Evolutionary conservation across 441 rosid species (phyloP).

Genomic region (Populus trichocarpa): DNA sequence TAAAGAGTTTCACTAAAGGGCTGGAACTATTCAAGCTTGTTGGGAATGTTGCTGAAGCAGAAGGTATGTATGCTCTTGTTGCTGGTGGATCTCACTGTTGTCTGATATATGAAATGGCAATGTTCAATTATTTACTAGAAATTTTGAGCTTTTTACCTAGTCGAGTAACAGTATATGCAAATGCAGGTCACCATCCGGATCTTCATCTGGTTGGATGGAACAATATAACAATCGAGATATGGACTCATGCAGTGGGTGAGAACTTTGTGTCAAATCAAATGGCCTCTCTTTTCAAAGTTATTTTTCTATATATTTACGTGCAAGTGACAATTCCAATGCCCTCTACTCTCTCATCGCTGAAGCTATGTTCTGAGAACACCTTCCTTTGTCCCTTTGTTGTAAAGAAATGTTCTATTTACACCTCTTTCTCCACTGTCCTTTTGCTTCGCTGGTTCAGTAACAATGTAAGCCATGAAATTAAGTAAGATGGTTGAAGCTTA

Average conservation of each 20-base stretch:
- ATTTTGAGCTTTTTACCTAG: background rate
- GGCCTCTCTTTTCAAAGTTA: background rate
- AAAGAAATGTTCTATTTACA: background rate
- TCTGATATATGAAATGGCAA: background rate
- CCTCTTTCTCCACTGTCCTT: no score
- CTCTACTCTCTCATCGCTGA: background rate
- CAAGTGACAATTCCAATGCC: background rate
- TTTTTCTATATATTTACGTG: background rate
- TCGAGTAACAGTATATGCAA: conserved; percentile 13
- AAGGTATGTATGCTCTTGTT: conserved; percentile 47
- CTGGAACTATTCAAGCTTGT: conserved; percentile 71
- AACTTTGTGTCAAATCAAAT: background rate
- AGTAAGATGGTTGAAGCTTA: background rate
- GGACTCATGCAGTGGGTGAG: conserved; percentile 92
- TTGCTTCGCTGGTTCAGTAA: no score
- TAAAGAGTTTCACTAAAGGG: conserved; percentile 77
- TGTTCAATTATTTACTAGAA: background rate
- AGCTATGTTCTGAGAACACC: background rate
- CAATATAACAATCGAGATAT: conserved; percentile 75
- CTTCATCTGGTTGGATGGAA: conserved; percentile 98
- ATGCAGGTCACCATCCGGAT: conserved; percentile 95
- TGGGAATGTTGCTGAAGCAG: conserved; percentile 74
- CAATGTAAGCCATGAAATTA: no score
- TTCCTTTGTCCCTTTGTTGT: background rate
- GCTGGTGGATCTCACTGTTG: background rate